phyloP scores from a whole-genome alignment of 164 flowering plant species.

The Chloranthus sessilifolius region DNA sequence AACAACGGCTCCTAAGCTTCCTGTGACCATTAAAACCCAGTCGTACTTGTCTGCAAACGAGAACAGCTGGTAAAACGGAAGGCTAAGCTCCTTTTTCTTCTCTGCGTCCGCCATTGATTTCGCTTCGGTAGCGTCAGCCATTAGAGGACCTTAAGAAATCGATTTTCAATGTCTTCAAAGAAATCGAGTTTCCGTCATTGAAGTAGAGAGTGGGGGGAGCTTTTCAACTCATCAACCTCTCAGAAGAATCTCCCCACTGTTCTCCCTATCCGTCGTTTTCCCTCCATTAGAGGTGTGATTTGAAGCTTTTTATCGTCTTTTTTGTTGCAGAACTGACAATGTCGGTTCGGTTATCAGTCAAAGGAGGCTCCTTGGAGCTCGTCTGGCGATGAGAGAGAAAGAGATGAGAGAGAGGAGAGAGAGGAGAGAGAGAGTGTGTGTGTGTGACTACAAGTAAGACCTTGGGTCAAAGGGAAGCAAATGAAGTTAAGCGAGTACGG shows the following conservation, averaged over 20 bases:
- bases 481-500: not conserved
- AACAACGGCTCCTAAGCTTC: conserved; percentile 78
- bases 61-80: conserved; percentile 78
- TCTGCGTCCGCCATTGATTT: conserved; percentile 58
- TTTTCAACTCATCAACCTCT: not conserved
- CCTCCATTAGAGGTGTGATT: conserved; percentile 22
- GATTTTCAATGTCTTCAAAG: too few species aligned
- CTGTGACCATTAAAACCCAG: conserved; percentile 60
- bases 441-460: not conserved
- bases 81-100: conserved; percentile 82
- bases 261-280: not conserved
- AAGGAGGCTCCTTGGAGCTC: conserved; percentile 7
- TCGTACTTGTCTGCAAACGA: conserved; percentile 87
- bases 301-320: conserved; percentile 1
- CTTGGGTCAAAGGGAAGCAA: conserved; percentile 17
- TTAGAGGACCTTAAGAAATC: too few species aligned
- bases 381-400: too few species aligned
- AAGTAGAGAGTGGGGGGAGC: not conserved
- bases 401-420: too few species aligned
- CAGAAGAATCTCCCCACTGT: not conserved
- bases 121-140: conserved; percentile 60
- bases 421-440: too few species aligned
- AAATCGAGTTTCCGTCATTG: conserved; percentile 13
- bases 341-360: conserved; percentile 24
- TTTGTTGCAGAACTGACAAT: conserved; percentile 23